A percentile compares a stretch with the other conserved stretches of the same genome.
phyloP scores from a whole-genome alignment of 1,139 yeast genomes.

The Pichia sp. region DNA sequence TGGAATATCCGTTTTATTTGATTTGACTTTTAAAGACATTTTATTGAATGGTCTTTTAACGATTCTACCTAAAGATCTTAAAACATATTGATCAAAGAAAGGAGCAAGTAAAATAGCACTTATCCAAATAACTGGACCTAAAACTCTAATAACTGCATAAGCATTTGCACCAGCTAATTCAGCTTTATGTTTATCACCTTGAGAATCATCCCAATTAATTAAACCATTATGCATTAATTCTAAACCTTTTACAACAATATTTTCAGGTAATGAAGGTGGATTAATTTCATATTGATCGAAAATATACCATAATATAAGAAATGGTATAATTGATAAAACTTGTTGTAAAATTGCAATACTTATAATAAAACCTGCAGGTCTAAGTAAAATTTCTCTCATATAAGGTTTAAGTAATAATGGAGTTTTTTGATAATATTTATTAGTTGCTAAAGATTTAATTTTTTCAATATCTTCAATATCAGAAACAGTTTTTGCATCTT shows the following conservation, averaged over 20 bases:
- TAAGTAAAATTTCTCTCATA: constrained; percentile 24
- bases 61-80: constrained; percentile 45
- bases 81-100: constrained; percentile 51
- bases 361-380: constrained; percentile 30
- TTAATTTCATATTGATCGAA: constrained; percentile 51
- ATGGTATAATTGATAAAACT: constrained; percentile 74
- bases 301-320: constrained; percentile 68
- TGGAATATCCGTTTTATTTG: not conserved
- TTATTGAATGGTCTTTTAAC: constrained; percentile 24
- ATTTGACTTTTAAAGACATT: not conserved
- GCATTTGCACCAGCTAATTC: constrained; percentile 80
- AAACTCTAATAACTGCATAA: constrained; percentile 67
- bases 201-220: constrained; percentile 20
- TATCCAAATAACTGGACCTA: constrained; percentile 16
- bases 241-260: constrained; percentile 59
- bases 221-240: constrained; percentile 49
- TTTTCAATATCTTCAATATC: constrained; percentile 21
- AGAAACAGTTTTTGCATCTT: constrained; percentile 16
- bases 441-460: constrained; percentile 21
- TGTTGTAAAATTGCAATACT: constrained; percentile 82
- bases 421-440: constrained; percentile 26
- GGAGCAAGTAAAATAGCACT: constrained; percentile 63
- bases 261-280: constrained; percentile 57
- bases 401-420: constrained; percentile 29
- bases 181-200: constrained; percentile 50